A percentile compares a stretch with the other conserved stretches of the same genome.
phyloP scores from a whole-genome alignment of 2,329 filamentous ascomycete genomes.

The Setomelanomma holmii region DNA sequence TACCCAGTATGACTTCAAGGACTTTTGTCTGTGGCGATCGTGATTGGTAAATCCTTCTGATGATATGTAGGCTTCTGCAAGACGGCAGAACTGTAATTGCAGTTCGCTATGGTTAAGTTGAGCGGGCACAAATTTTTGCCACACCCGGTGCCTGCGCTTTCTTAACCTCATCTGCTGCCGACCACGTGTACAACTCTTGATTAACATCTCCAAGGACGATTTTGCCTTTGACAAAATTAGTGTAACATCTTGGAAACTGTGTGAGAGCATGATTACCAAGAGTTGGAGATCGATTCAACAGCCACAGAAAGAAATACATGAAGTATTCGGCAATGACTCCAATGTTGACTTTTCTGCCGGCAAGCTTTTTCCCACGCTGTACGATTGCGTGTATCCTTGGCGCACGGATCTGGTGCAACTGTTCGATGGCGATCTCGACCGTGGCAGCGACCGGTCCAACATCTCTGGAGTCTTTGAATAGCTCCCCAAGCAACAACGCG shows the following conservation, averaged over 20 bases:
- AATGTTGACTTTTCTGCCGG: slow-evolving; percentile 20
- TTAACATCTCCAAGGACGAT: slow-evolving; percentile 24
- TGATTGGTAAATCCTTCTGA: too few species aligned
- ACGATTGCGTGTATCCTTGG: slow-evolving; percentile 26
- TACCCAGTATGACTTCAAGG: too few species aligned
- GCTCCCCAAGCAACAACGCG: slow-evolving; percentile 44
- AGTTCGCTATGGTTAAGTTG: too few species aligned
- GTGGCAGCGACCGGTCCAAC: background rate
- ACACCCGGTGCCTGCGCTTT: slow-evolving; percentile 8
- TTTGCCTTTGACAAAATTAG: too few species aligned
- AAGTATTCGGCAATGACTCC: slow-evolving; percentile 26
- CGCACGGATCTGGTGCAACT: slow-evolving; percentile 27
- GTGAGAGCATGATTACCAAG: too few species aligned
- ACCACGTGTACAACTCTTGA: slow-evolving; percentile 19
- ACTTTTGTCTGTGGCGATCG: too few species aligned
- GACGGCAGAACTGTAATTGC: too few species aligned
- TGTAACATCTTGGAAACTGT: too few species aligned
- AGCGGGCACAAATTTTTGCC: too few species aligned
- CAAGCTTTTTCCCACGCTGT: slow-evolving; percentile 25
- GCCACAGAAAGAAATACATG: slow-evolving; percentile 30
- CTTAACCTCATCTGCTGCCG: slow-evolving; percentile 13
- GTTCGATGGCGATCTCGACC: slow-evolving; percentile 16
- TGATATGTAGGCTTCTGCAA: too few species aligned
- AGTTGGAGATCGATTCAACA: slow-evolving; percentile 17
- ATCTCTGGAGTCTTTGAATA: background rate